Base-by-base conservation (phyloP, 345 rosid species). In the Eucalyptus pauciflora region DNA sequence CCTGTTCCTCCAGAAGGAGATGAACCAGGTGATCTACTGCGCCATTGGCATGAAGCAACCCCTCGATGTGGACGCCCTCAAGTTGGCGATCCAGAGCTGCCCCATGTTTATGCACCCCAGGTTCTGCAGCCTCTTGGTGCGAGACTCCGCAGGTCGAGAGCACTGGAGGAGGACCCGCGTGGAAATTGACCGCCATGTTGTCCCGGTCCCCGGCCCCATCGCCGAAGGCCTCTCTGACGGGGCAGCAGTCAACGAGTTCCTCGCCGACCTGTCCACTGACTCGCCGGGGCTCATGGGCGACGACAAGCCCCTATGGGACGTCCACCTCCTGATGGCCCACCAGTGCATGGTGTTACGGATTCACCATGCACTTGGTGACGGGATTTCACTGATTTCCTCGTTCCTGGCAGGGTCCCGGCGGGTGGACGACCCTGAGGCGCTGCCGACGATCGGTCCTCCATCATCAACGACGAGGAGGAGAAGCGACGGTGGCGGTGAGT, bases 261-360 rank as follows among this genome's bases (percentile, higher is more conserved):
- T 94, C 3, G 96, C 95, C 15, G 94, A 92, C 50, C 85, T 95
- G 58, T 86, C 95, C 2, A 94, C 92, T 6, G 43, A 67, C 62
- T 49, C 92, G 20, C 92, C 95, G 29, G 83, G 83, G 27, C 89
- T 94, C 37, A 89, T 95, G 13, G 52, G 91, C 14, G 18, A 29
- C 5, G 94, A 94, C 62, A 94, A 94, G 88, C 97, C 96, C 5
- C 88, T 95, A 89, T 94, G 96, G 96, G 97, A 95, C 85, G 16
- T 94, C 51, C 96, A 94, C 58, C 25, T 95, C 45, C 25, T 95
- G 89, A 20, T 13, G 87, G 91, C 90, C 13, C 92, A 91, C 12
- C 90, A 86, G 71, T 92, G 95, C 76, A 51, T 50, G n/a, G 89
- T 96, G 24, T 50, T 95, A 58, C 86, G 97, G 89, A 62, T 96